These are phyloP conservation scores for Annulohypoxylon moriforme DNA, from an alignment of 495 filamentous ascomycete genomes.

Conservation along the genomic window DNA sequence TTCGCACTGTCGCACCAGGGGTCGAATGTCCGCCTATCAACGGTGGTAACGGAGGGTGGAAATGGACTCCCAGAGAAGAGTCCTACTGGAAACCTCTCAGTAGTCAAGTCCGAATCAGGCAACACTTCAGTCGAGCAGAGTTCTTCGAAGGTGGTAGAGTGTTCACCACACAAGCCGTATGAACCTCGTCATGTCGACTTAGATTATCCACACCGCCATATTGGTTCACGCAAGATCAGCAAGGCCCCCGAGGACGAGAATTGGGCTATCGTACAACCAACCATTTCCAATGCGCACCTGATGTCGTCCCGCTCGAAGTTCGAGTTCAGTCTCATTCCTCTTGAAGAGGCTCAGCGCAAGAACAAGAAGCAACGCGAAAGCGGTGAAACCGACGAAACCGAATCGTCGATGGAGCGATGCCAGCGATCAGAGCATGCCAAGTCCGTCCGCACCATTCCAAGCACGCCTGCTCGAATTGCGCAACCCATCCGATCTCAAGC, in stretches of 20 bases:
- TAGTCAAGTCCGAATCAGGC: neutral
- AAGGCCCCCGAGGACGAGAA: neutral
- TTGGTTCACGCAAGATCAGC: neutral
- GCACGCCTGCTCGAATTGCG: neutral
- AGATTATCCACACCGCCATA: constrained; percentile 18
- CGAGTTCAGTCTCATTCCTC: constrained; percentile 40
- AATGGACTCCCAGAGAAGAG: neutral
- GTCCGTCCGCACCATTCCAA: neutral
- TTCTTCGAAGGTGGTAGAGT: neutral
- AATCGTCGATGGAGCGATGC: constrained; percentile 10
- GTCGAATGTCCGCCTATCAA: neutral
- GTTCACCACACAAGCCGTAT: neutral
- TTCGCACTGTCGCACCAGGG: neutral
- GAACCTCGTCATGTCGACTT: constrained; percentile 20
- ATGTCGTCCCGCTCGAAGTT: constrained; percentile 39
- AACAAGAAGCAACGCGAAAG: constrained; percentile 37
- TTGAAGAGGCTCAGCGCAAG: constrained; percentile 30
- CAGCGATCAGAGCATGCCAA: neutral
- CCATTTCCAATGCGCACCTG: neutral
- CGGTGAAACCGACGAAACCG: constrained; percentile 40
- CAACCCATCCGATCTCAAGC: neutral
- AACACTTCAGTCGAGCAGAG: neutral
- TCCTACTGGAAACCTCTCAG: neutral
- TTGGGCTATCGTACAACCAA: neutral
- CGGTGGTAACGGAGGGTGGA: neutral